phyloP scores from a whole-genome alignment of 192 early-diverging fungal genomes.

The Dimargaris cristalligena region DNA sequence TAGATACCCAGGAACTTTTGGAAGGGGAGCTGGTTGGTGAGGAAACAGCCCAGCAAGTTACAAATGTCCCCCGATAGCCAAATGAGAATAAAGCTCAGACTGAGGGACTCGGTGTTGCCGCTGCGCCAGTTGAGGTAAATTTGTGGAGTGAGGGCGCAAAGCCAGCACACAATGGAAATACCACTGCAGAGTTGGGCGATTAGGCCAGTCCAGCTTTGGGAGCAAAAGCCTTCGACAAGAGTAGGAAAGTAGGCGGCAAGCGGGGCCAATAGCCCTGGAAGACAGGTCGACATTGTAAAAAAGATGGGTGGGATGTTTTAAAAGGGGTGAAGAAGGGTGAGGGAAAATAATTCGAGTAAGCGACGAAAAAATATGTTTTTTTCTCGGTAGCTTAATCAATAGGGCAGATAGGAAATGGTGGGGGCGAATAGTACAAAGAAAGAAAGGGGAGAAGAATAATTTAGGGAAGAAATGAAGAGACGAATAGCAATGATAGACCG shows the following conservation, averaged over 20 bases:
- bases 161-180: constrained; percentile 16
- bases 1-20: constrained; percentile 29
- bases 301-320: too few species aligned
- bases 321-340: too few species aligned
- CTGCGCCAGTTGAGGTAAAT: constrained; percentile 18
- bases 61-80: constrained; percentile 42
- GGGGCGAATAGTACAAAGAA: too few species aligned
- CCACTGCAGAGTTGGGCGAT: background rate
- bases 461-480: too few species aligned
- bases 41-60: constrained; percentile 49
- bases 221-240: background rate
- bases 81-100: constrained; percentile 12
- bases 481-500: too few species aligned
- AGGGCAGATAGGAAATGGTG: too few species aligned
- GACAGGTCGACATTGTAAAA: background rate
- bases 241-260: background rate
- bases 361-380: too few species aligned
- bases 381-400: too few species aligned
- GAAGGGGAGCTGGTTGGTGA: constrained; percentile 60
- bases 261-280: background rate
- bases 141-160: constrained; percentile 18
- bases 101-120: constrained; percentile 16
- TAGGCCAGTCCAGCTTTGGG: background rate
- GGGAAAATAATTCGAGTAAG: too few species aligned
- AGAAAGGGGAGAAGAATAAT: too few species aligned